Base-by-base conservation (phyloP, 2,329 filamentous ascomycete species). In the Magnaporthiopsis incrustans region DNA sequence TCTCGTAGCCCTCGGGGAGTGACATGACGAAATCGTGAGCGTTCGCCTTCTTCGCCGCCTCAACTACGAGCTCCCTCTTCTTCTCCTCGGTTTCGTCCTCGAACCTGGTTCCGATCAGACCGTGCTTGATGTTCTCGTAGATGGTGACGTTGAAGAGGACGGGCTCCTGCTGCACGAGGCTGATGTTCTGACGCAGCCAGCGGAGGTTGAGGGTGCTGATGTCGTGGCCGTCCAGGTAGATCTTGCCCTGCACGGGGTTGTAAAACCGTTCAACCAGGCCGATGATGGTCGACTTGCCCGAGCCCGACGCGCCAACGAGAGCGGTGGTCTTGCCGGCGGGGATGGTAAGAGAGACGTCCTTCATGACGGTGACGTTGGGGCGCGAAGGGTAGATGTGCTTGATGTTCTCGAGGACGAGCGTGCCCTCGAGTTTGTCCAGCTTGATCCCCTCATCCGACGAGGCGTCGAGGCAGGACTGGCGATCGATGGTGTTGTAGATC, bases 301-400 rank as follows among this genome's bases (percentile, higher is more conserved):
- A 96, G 14, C 94, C 95, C 14, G 94, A 98, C 0, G 94, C 91
- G 65, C 95, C 95, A 7, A 99, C 95, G 10, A 99, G 80, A 1
- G 95, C 95, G 2, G 94, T 97, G 25, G 90, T 92, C 78, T 97
- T 96, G 26, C 94, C 93, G 3, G 93, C 90, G 1, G 92, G 92
- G 53, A 98, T 89, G 0, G 83, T 76, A 1, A 99, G 83, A 64
- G 81, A 90, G 64, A 98, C 90, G 67, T 89, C 87, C 57, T 95
- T 81, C 87, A 98, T 94, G 56, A 98, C 90, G 1, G 87, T 85
- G 4, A 97, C 92, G 70, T 97, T 93, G 0, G 93, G 91, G 15
- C 95, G 86, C 7, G 92, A 97, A 4, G 95, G 95, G 71, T 99
- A 98, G 70, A 97, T 94, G 76, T 97, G 93, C 75, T 91, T 95